These are phyloP conservation scores for Toxoplasma gondii DNA, from an alignment of 169 alveolate species.

Conservation along the genomic window DNA sequence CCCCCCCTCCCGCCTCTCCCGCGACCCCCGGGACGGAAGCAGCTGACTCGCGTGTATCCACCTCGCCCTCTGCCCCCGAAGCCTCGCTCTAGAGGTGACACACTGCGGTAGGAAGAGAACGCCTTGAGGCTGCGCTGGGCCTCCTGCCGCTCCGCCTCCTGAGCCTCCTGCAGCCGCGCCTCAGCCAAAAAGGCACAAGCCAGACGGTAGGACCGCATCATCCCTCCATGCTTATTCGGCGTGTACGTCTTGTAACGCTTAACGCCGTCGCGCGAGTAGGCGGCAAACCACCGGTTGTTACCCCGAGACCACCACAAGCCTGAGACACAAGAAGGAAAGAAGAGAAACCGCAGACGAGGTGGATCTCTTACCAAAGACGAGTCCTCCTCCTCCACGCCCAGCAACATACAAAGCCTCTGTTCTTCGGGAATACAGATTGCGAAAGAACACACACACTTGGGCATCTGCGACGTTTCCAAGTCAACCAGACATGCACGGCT, in stretches of 20 bases:
- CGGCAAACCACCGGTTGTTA: constrained; percentile 25
- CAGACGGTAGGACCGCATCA: not conserved
- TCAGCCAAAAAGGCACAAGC: not conserved
- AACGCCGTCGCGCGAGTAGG: not conserved
- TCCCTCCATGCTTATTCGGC: constrained; percentile 15
- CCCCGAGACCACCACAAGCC: constrained; percentile 45
- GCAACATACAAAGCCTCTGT: not conserved
- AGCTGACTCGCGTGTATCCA: not conserved
- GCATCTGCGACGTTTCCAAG: too few species aligned
- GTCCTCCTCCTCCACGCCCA: not conserved
- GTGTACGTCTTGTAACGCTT: not conserved
- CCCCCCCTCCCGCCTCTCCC: not conserved
- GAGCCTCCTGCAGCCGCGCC: constrained; percentile 6
- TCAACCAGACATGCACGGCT: too few species aligned
- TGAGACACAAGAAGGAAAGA: not conserved
- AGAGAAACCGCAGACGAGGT: not conserved
- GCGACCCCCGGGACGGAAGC: not conserved
- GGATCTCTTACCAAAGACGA: not conserved
- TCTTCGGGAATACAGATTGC: not conserved
- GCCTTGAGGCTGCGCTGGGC: not conserved
- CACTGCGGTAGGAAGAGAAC: not conserved
- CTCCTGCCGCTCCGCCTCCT: not conserved
- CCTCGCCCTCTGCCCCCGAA: not conserved
- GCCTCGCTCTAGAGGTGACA: not conserved
- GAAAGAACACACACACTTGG: too few species aligned